Evolutionary conservation across 352 stramenopile genomes (phyloP).

Genomic region (Phytophthora pseudosyringae): DNA sequence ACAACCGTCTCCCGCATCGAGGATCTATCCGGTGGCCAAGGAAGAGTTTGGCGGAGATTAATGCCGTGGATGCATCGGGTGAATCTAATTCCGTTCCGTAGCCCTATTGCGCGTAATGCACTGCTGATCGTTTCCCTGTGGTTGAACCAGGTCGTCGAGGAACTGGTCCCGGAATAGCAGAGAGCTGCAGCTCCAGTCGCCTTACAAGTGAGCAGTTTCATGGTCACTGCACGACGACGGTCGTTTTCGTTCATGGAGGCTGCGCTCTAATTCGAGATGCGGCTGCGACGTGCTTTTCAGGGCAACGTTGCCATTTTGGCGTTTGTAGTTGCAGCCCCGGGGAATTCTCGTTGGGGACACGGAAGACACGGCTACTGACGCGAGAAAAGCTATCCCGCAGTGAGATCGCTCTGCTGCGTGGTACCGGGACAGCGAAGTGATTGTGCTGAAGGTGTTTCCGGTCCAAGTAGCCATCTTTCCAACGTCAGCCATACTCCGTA

Average conservation of each 20-base stretch:
- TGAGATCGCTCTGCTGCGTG: constrained; percentile 7
- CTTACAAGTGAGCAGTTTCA: constrained; percentile 34
- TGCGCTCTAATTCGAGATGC: constrained; percentile 46
- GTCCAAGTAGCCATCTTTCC: constrained; percentile 1
- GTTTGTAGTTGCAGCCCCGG: constrained; percentile 26
- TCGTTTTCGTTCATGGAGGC: constrained; percentile 32
- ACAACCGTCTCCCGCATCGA: neutral
- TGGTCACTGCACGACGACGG: constrained; percentile 9
- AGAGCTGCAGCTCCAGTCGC: constrained; percentile 1
- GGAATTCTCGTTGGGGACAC: constrained; percentile 19
- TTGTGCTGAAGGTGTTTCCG: constrained; percentile 21
- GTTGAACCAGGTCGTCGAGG: constrained; percentile 29
- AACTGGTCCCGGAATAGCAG: constrained; percentile 24
- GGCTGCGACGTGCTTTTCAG: constrained; percentile 29
- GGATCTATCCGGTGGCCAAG: neutral
- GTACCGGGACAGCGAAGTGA: neutral
- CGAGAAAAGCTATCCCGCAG: neutral
- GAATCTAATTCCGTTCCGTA: constrained; percentile 7
- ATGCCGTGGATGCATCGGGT: neutral
- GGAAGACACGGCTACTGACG: constrained; percentile 11
- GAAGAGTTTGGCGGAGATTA: constrained; percentile 11
- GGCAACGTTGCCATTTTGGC: constrained; percentile 28
- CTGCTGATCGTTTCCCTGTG: constrained; percentile 1
- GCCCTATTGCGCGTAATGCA: neutral
- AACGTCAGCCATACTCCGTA: constrained; percentile 2